Evolutionary conservation across 768 basidiomycete species (phyloP).

Genomic region (Lentinula sp.): DNA sequence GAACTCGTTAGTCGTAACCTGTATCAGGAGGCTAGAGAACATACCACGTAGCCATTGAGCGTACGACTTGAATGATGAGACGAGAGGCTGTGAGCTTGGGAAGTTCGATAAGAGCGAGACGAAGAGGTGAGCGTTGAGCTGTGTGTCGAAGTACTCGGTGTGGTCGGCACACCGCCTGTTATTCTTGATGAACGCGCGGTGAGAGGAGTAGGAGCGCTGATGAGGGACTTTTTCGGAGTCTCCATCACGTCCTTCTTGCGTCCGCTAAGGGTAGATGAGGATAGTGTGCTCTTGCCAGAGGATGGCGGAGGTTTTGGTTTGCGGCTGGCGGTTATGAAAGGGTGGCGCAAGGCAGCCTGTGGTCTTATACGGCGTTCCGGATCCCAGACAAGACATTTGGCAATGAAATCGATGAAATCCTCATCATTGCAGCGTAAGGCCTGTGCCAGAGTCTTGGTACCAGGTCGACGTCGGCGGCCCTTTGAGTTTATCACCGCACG

Average conservation of each 20-base stretch:
- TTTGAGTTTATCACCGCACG: constrained; percentile 95
- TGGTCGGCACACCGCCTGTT: constrained; percentile 43
- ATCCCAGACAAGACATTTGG: constrained; percentile 98
- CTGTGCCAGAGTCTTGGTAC: constrained; percentile 82
- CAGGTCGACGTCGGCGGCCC: constrained; percentile 87
- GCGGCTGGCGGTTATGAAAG: constrained; percentile 71
- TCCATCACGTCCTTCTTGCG: constrained; percentile 50
- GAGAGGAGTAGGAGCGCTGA: constrained; percentile 83
- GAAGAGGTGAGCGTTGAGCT: constrained; percentile 51
- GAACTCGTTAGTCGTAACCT: constrained; percentile 12
- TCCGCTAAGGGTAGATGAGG: constrained; percentile 47
- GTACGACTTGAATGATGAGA: constrained; percentile 75
- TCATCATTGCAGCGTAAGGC: constrained; percentile 92
- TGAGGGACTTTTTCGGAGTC: constrained; percentile 86
- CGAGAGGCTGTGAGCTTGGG: constrained; percentile 64
- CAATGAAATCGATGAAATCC: constrained; percentile 93
- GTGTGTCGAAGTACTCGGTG: constrained; percentile 52
- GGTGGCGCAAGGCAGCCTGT: constrained; percentile 85
- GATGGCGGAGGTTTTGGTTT: constrained; percentile 41
- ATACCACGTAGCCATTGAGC: constrained; percentile 63
- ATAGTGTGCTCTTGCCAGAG: constrained; percentile 49
- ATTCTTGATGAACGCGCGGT: constrained; percentile 70
- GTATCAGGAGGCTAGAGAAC: constrained; percentile 26
- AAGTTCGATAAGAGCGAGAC: constrained; percentile 60
- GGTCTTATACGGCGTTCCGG: constrained; percentile 95